A percentile compares a stretch with the other conserved stretches of the same genome.
Conservation (phyloP, 441 rosid species). For the Populus trichocarpa region DNA sequence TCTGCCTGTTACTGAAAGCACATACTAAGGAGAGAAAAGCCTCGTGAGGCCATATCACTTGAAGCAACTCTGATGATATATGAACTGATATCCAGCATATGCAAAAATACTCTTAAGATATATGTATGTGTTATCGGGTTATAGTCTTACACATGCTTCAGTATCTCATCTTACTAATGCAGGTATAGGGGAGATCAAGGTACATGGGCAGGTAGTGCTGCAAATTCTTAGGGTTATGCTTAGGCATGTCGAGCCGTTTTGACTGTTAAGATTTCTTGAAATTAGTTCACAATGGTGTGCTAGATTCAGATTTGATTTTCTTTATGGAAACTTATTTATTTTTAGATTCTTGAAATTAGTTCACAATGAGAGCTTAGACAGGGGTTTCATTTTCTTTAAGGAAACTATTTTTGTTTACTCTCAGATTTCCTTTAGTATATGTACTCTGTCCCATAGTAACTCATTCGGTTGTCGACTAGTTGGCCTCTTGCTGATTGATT, state of each 20-base stretch:
- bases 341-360: neutral
- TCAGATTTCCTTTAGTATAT: neutral
- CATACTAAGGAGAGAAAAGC: neutral
- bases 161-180: neutral
- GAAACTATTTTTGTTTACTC: neutral
- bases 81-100: neutral
- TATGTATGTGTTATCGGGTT: neutral
- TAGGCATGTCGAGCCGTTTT: constrained; percentile 1
- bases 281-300: neutral
- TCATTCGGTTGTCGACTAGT: neutral
- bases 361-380: neutral
- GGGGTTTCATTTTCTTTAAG: neutral
- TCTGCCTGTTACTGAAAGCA: neutral
- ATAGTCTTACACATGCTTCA: neutral
- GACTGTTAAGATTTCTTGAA: neutral
- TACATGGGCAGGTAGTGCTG: neutral
- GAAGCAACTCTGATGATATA: no score
- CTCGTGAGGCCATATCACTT: neutral
- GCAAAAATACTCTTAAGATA: neutral
- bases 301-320: neutral
- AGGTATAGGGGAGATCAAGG: neutral
- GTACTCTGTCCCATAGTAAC: neutral
- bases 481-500: constrained; percentile 5
- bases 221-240: neutral
- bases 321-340: neutral